Conservation (phyloP, 192 early-diverging fungal species). For the Lobosporangium transversale region DNA sequence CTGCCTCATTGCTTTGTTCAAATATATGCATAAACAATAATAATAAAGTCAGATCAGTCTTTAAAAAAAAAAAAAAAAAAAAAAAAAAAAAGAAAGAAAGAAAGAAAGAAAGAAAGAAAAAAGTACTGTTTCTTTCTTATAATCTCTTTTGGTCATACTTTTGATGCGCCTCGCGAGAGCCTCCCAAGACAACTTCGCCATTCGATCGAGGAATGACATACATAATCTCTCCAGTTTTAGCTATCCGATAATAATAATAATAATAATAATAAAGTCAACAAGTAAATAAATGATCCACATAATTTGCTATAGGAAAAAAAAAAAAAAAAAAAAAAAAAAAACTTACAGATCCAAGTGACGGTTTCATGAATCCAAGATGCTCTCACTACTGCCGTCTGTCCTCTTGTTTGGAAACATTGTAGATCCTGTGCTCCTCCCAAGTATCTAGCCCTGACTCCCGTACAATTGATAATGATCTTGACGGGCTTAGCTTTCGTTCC, state of each 20-base stretch:
- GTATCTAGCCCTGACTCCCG: constrained; percentile 71
- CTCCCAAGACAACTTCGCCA: constrained; percentile 81
- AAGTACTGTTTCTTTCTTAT: too few species aligned
- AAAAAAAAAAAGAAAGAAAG: too few species aligned
- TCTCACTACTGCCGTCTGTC: constrained; percentile 79
- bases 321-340: constrained; percentile 10
- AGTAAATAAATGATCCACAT: background rate
- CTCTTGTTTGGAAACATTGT: constrained; percentile 72
- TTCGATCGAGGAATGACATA: constrained; percentile 89
- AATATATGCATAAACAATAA: too few species aligned
- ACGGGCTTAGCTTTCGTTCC: constrained; percentile 52
- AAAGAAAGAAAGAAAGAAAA: too few species aligned
- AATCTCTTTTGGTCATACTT: too few species aligned
- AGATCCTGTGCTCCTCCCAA: constrained; percentile 79
- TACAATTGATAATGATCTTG: constrained; percentile 81
- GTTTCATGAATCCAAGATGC: constrained; percentile 77
- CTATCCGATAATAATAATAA: too few species aligned
- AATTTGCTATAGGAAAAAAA: background rate
- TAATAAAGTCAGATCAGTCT: too few species aligned
- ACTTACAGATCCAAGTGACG: constrained; percentile 54
- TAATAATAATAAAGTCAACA: background rate
- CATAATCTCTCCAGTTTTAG: constrained; percentile 56
- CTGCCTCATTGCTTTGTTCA: constrained; percentile 36
- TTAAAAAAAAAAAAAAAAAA: too few species aligned
- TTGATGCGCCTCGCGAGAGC: constrained; percentile 64